Evolutionary conservation across 106 monocot genomes (phyloP), one percentile per base, ranked within the genome.

Genomic region (Ottelia alismoides): DNA sequence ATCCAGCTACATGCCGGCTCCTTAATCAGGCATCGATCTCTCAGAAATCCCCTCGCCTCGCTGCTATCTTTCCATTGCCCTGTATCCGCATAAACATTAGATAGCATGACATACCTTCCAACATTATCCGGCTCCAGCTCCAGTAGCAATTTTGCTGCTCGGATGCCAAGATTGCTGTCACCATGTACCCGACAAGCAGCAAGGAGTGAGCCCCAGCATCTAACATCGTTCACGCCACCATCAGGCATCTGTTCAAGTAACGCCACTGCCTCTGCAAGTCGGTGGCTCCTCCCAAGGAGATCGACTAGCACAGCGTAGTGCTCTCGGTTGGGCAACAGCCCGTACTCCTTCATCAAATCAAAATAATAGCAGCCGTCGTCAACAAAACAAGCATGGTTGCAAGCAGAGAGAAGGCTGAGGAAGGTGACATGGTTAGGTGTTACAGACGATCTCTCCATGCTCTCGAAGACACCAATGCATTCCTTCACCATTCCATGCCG

Each of bases 191-290:
- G 61, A 61, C 81, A 87, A 16, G 81, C 75, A 4, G 81, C 75
- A 21, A 78, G 74, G 18, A 87, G 45, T 1, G 87, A 81, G 14
- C 81, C 87, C 87, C 87, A 87, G 48, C 56, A 53, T 10, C 75
- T 68, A 11, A 51, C 55, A 26, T 63, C 56, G 40, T 21, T 49
- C 20, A 58, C 27, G 10, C 45, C 62, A 22, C 62, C 54, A 31
- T 21, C 48, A 27, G 51, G 20, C 70, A 73, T 52, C 45, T 51
- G 25, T 25, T 70, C 64, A n/a, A 78, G 62, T 20, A 87, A 57
- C 28, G 78, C 57, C 47, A 61, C 25, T 2, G 82, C 82, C 62
- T 88, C 88, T 28, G 50, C 47, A 20, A 79, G 49, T 22, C 52
- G 54, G 19, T 21, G 11, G 3, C 61, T 82, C 18, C 78, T 49